Conservation (phyloP, 306 rosid genomes). For the Dryas octopetala region DNA sequence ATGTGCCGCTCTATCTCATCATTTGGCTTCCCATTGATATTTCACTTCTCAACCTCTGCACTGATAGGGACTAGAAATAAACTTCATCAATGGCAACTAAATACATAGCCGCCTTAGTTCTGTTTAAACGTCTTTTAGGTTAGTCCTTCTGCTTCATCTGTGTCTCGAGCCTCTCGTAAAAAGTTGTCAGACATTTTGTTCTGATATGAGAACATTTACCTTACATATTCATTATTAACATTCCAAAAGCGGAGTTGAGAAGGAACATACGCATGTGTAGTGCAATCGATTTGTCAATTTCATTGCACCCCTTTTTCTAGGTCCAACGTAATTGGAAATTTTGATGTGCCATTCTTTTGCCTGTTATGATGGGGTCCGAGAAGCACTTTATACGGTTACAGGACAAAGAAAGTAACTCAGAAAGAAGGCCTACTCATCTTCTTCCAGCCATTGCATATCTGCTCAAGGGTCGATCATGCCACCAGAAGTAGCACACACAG, state of each 20-base stretch:
- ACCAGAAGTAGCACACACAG: not conserved
- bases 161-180: too few species aligned
- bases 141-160: too few species aligned
- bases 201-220: not conserved
- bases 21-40: not conserved
- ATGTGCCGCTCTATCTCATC: not conserved
- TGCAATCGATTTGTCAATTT: not conserved
- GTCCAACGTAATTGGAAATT: not conserved
- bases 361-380: not conserved
- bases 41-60: not conserved
- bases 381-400: not conserved
- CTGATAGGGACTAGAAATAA: not conserved
- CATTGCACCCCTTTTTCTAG: not conserved
- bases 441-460: conserved; percentile 5
- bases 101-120: too few species aligned
- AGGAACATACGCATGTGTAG: not conserved
- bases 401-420: not conserved
- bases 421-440: conserved; percentile 11
- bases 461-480: not conserved
- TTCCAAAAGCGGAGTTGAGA: not conserved
- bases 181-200: not conserved
- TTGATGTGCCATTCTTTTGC: conserved; percentile 9
- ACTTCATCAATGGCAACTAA: too few species aligned
- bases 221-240: not conserved
- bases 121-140: too few species aligned